Base-by-base conservation (phyloP, 164 flowering plant species). In the Annona cherimola region DNA sequence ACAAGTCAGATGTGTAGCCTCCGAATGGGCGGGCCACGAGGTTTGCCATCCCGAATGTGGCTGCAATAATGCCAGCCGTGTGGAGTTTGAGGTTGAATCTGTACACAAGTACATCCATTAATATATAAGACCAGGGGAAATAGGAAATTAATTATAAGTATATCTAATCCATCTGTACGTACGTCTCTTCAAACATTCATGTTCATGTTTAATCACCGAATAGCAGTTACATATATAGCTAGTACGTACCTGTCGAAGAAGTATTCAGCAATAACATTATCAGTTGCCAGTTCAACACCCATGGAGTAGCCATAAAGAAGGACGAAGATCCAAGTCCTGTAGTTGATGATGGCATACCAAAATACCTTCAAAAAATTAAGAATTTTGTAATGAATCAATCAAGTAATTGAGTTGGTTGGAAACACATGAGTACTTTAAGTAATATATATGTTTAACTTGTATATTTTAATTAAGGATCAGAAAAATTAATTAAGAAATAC, bases 21-120 rank as follows among this genome's bases (percentile, higher is more conserved):
- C 97, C 97, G 2, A 85, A 76, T 1, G 94, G 92, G 4, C 97
- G 89, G 11, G 93, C 86, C 2, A 84, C 61, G 9, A 90, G 12
- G 78, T 92, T 92, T 2, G 94, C 90, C 91, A 92, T 85, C 1
- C 97, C 97, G 40, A 87, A 92, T 5, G 81, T 69, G 0, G 94
- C 93, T 0, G 94, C 94, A 11, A 92, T 83, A 43, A 79, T 76
- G 8, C 97, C 97, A 0, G 94, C 93, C 0, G 88, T 85, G 79
- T 87, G 94, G 14, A 92, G 92, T 73, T 88, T 89, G 7, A 90
- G 88, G 70, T 88, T 71, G 44, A 87, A 87, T 76, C 88, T 85
- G 78, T 61, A n/a, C n/a, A n/a, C n/a, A n/a, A n/a, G n/a, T n/a
- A n/a, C n/a, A n/a, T n/a, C n/a, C n/a, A n/a, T n/a, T n/a, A n/a